Evolutionary conservation across 352 stramenopile genomes (phyloP).

Genomic region (Pythium chondricola): DNA sequence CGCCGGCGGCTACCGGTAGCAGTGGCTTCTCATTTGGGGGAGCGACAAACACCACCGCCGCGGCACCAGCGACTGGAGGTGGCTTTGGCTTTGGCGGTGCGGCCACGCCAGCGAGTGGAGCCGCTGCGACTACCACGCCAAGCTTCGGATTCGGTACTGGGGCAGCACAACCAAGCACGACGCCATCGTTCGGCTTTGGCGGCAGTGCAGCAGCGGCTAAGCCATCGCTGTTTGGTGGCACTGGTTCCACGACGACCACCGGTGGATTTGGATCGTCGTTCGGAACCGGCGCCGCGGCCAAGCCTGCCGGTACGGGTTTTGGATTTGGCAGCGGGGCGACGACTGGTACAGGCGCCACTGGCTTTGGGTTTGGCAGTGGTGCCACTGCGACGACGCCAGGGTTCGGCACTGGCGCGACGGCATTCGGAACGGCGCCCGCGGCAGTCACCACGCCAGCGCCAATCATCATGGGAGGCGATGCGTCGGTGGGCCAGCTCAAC

Average conservation of each 20-base stretch:
- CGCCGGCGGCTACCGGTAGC: constrained; percentile 13
- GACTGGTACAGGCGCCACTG: constrained; percentile 8
- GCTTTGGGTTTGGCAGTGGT: constrained; percentile 19
- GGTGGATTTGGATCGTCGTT: constrained; percentile 22
- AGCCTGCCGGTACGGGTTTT: constrained; percentile 7
- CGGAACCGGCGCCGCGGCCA: background rate
- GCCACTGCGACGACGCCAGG: constrained; percentile 6
- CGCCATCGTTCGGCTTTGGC: constrained; percentile 18
- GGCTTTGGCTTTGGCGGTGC: constrained; percentile 40
- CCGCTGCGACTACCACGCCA: constrained; percentile 5
- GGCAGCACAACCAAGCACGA: background rate
- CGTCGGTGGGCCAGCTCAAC: constrained; percentile 74
- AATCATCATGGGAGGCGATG: constrained; percentile 70
- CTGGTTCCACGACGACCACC: background rate
- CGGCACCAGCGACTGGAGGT: constrained; percentile 18
- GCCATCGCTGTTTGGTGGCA: background rate
- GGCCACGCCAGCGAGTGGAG: constrained; percentile 4
- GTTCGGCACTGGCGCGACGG: constrained; percentile 25
- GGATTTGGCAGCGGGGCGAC: constrained; percentile 10
- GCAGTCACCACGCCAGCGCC: constrained; percentile 43
- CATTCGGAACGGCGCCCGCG: constrained; percentile 29
- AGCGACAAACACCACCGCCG: background rate
- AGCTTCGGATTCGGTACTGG: constrained; percentile 8
- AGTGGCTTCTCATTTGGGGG: constrained; percentile 50
- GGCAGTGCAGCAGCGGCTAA: constrained; percentile 6